These are phyloP conservation scores for Verticillium longisporum DNA, from an alignment of 2,329 filamentous ascomycete species.

Conservation along the genomic window DNA sequence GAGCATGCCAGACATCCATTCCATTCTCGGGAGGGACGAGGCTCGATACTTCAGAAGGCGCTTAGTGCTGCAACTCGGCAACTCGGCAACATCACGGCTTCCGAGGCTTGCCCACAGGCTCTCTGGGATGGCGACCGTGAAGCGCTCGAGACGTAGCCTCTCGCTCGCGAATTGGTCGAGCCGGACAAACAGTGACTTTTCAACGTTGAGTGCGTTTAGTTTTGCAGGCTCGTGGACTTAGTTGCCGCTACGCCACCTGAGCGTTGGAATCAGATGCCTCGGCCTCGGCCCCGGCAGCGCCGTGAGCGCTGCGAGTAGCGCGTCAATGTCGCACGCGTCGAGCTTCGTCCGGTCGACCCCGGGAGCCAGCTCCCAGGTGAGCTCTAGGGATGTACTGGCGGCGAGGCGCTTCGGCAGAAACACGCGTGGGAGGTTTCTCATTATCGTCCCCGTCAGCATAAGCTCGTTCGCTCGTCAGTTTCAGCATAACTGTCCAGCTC, in stretches of 20 bases:
- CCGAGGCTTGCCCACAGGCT: neutral
- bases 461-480: slow-evolving; percentile 21
- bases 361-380: slow-evolving; percentile 15
- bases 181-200: neutral
- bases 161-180: neutral
- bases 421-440: slow-evolving; percentile 10
- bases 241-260: neutral
- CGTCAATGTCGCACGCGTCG: neutral
- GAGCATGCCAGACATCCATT: no score
- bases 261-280: neutral
- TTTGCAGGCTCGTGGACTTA: neutral
- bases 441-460: slow-evolving; percentile 11
- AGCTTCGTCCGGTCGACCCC: neutral
- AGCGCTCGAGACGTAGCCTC: neutral
- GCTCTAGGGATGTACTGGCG: slow-evolving; percentile 15
- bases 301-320: neutral
- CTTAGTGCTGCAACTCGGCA: neutral
- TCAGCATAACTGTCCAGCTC: slow-evolving; percentile 16
- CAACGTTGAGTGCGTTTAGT: neutral
- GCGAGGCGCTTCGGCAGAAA: slow-evolving; percentile 15
- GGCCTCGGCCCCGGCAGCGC: neutral
- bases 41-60: no score
- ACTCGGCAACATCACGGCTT: neutral
- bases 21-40: no score
- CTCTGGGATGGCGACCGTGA: neutral